Evolutionary conservation across 2,329 filamentous ascomycete species (phyloP), one percentile per base, ranked within the genome.

Genomic region (Fonsecaea pedrosoi): DNA sequence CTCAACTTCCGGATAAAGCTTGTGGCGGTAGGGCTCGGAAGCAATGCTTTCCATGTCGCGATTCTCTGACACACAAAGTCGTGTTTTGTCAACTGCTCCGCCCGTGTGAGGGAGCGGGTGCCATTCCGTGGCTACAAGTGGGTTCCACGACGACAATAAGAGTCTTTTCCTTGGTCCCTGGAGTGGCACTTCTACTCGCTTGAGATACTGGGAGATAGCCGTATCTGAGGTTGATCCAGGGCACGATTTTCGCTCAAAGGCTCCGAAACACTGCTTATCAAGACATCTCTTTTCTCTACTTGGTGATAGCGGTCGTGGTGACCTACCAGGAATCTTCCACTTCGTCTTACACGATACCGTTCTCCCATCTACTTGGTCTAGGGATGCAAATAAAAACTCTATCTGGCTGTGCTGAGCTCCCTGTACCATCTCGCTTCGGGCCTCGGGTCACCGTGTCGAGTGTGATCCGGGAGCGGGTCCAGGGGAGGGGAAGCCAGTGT

Each of bases 381-480:
- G 34, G 34, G 8, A 35, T 10, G 25, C 57, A n/a, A 60, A 25
- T 25, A 60, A 34, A 34, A 59, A 50, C 45, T 50, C 57, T 50
- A 35, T 60, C 40, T 5, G 21, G n/a, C 7, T 18, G 30, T 5
- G 45, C 58, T 54, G 58, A 54, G 45, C 50, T 34, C 58, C 45
- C 40, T 34, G 40, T 53, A 25, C 45, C 35, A 61, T 50, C 59
- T 54, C 59, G 59, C 59, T 61, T 61, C 59, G 48, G 48, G 58
- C 32, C 59, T 54, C 48, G 48, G 59, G 48, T 61, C 45, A 54
- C 48, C 45, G 30, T 34, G 35, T 38, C 12, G 58, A 37, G 21
- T 30, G 45, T 50, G 18, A 50, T 50, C 45, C 45, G 45, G 12
- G 25, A 30, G 45, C 45, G 45, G 45, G 45, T 50, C 45, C 35